Base-by-base conservation (phyloP, 2,329 filamentous ascomycete species). In the Fusarium caatingaense region DNA sequence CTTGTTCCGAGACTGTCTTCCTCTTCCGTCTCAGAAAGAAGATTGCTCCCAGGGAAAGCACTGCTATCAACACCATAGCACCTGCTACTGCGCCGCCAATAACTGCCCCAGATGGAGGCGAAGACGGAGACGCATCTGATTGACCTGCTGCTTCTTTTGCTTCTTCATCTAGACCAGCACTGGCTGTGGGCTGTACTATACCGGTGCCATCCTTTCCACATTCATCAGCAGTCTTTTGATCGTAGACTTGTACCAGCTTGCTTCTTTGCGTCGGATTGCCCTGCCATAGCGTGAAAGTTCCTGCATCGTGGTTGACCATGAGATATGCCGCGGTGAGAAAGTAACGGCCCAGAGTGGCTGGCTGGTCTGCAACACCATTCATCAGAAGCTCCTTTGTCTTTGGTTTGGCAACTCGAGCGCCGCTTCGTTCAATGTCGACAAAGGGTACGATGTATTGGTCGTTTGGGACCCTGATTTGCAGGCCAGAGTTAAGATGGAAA, bases 291-390 rank as follows among this genome's bases (percentile, higher is more conserved):
- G 78, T 79, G 49, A 78, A 80, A 3, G 72, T 75, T 18, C 68
- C 54, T 16, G 72, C 69, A 28, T 80, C 77, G 41, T 76, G 73
- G 34, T 80, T 72, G 20, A 80, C 76, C 78, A 80, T 79, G 5
- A 80, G 69, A 32, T 80, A 80, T 7, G 77, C 78, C 3, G 75
- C 61, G 1, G 77, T 79, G 13, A 78, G 64, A 56, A 80, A 80
- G 46, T 77, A 78, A 7, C 77, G 77, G 11, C 78, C 78, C 0
- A 80, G 65, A 2, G 74, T 78, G 3, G 74, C 65, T 3, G 68
- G 71, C 32, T 74, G 65, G 28, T 64, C 56, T 8, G 28, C 57
- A 8, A 75, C 28, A 11, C 42, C 55, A 46, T 73, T 74, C 18
- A 78, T 69, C 28, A 76, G 53, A 15, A 78, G 69, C 54, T 76